A percentile compares a stretch with the other conserved stretches of the same genome.
These are phyloP conservation scores for Heliocybe sulcata DNA, from an alignment of 1,284 basidiomycete species.

Conservation along the genomic window DNA sequence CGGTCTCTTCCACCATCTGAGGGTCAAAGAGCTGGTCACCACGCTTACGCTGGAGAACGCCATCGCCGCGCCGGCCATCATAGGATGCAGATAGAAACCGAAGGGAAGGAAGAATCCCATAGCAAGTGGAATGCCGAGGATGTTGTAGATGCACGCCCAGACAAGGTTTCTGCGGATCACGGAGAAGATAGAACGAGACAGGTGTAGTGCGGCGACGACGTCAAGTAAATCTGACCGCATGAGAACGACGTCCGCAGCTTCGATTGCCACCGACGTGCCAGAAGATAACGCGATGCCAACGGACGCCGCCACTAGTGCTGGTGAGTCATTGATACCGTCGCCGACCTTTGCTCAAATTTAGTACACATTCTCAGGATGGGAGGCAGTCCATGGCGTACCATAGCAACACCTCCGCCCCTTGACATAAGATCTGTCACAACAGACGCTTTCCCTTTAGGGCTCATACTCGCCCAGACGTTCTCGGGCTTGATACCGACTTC, in stretches of 20 bases:
- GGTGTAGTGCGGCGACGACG: constrained; percentile 92
- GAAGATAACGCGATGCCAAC: constrained; percentile 95
- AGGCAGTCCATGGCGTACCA: constrained; percentile 48
- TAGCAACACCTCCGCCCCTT: constrained; percentile 69
- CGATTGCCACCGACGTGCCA: constrained; percentile 95
- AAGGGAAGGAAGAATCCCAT: constrained; percentile 96
- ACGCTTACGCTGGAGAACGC: constrained; percentile 96
- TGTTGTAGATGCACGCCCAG: constrained; percentile 93
- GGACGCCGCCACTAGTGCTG: constrained; percentile 90
- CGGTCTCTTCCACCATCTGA: constrained; percentile 84
- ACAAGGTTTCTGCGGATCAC: constrained; percentile 88
- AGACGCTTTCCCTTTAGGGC: constrained; percentile 87
- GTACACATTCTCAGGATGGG: constrained; percentile 7
- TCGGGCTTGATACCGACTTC: constrained; percentile 80
- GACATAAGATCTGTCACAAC: constrained; percentile 76
- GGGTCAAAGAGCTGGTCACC: constrained; percentile 81
- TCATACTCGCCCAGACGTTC: constrained; percentile 84
- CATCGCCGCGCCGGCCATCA: constrained; percentile 98
- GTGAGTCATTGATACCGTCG: constrained; percentile 98
- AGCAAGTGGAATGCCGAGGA: constrained; percentile 94
- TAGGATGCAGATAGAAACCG: constrained; percentile 91
- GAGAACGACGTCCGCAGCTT: constrained; percentile 96
- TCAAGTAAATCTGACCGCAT: constrained; percentile 96
- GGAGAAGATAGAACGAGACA: constrained; percentile 83
- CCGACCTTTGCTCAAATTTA: constrained; percentile 61